Conservation (phyloP, 768 basidiomycete species). For the Solioccasus polychromus region DNA sequence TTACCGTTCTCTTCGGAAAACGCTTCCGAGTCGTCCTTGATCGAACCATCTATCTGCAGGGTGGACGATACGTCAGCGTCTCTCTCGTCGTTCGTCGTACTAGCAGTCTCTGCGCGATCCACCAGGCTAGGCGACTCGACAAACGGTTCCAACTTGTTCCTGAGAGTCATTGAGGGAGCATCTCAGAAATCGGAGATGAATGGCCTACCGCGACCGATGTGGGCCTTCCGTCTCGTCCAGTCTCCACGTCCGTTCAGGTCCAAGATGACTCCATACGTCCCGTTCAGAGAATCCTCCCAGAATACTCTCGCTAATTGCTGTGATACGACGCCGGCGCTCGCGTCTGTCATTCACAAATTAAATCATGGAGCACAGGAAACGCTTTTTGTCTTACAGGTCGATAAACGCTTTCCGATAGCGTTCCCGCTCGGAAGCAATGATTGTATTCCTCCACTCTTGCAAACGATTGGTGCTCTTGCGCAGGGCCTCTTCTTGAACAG, state of each 20-base stretch:
- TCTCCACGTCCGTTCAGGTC: slow-evolving; percentile 57
- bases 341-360: slow-evolving; percentile 45
- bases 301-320: slow-evolving; percentile 58
- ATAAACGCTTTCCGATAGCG: slow-evolving; percentile 65
- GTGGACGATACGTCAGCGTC: slow-evolving; percentile 47
- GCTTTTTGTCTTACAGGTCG: slow-evolving; percentile 53
- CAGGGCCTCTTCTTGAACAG: slow-evolving; percentile 37
- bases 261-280: slow-evolving; percentile 73
- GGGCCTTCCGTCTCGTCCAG: slow-evolving; percentile 93
- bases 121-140: slow-evolving; percentile 42
- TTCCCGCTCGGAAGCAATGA: slow-evolving; percentile 68
- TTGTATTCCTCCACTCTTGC: slow-evolving; percentile 70
- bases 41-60: slow-evolving; percentile 20
- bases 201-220: slow-evolving; percentile 69
- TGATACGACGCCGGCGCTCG: slow-evolving; percentile 71
- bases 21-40: slow-evolving; percentile 15
- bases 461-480: slow-evolving; percentile 62
- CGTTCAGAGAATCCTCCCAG: slow-evolving; percentile 67
- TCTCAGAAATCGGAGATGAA: neutral
- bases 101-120: slow-evolving; percentile 1
- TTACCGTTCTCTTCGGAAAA: slow-evolving; percentile 25
- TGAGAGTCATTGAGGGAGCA: slow-evolving; percentile 27
- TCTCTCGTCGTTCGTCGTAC: slow-evolving; percentile 40
- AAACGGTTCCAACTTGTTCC: slow-evolving; percentile 75
- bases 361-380: neutral